Evolutionary conservation across 768 basidiomycete species (phyloP).

Genomic region (Mycena crocata): DNA sequence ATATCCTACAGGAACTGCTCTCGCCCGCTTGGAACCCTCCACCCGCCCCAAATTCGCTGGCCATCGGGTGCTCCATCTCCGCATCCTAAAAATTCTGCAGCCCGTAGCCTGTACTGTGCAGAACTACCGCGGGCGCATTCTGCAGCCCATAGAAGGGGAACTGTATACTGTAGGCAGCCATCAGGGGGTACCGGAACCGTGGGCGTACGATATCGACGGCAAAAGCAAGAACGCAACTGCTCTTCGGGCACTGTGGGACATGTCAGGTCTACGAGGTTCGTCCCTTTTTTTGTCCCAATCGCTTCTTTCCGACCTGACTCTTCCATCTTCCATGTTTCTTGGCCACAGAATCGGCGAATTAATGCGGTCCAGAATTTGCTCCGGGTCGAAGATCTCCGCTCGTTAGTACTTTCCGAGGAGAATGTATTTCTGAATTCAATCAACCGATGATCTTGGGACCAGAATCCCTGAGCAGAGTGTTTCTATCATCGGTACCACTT

Average conservation of each 20-base stretch:
- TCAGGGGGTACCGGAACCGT: neutral
- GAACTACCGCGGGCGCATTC: neutral
- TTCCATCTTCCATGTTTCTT: too few species aligned
- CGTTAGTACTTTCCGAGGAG: too few species aligned
- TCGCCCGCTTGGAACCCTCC: conserved; percentile 6
- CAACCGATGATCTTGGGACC: too few species aligned
- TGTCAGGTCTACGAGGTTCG: too few species aligned
- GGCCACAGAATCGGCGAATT: too few species aligned
- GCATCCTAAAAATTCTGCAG: neutral
- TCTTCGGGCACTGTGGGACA: neutral
- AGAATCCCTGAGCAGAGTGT: too few species aligned
- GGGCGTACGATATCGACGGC: conserved; percentile 8
- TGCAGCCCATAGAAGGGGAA: neutral
- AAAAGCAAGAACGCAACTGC: neutral
- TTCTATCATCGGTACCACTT: too few species aligned
- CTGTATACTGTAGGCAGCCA: neutral
- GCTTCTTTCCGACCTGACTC: too few species aligned
- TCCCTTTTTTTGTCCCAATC: too few species aligned
- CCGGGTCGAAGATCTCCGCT: too few species aligned
- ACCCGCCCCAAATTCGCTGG: neutral
- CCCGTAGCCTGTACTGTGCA: neutral
- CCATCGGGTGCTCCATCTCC: neutral
- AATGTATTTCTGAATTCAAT: too few species aligned
- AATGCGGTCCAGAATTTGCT: too few species aligned
- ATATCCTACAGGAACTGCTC: neutral